Evolutionary conservation across 768 basidiomycete species (phyloP).

Genomic region (Lentinus tigrinus): DNA sequence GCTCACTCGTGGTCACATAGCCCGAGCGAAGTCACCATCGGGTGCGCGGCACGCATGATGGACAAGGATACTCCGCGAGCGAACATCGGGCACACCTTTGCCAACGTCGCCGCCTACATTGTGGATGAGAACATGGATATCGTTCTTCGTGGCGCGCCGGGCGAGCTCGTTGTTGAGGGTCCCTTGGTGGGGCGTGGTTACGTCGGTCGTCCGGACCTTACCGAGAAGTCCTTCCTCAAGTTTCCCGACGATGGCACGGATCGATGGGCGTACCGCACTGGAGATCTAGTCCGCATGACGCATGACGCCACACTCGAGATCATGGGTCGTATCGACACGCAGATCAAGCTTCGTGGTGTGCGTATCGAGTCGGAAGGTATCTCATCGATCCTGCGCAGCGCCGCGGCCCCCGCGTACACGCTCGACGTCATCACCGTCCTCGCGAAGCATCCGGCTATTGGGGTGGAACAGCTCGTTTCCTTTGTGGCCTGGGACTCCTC

Average conservation of each 20-base stretch:
- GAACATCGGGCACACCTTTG: constrained; percentile 46
- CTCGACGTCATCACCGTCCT: constrained; percentile 44
- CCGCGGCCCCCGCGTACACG: constrained; percentile 23
- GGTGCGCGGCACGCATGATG: constrained; percentile 48
- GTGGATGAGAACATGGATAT: constrained; percentile 43
- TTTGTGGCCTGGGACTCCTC: constrained; percentile 43
- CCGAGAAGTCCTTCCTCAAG: constrained; percentile 44
- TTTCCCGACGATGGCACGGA: constrained; percentile 41
- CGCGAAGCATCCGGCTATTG: constrained; percentile 42
- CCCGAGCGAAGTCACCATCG: constrained; percentile 53
- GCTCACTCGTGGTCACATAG: constrained; percentile 12
- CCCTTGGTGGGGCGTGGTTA: constrained; percentile 52
- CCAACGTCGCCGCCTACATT: constrained; percentile 35
- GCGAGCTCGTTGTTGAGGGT: constrained; percentile 50
- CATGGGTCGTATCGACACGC: constrained; percentile 49
- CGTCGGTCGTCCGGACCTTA: constrained; percentile 43
- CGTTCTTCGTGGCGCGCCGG: constrained; percentile 42
- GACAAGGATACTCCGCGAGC: constrained; percentile 37
- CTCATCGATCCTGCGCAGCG: constrained; percentile 42
- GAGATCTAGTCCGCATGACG: constrained; percentile 51
- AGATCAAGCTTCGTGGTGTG: constrained; percentile 52
- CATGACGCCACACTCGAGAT: constrained; percentile 49
- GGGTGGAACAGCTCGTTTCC: constrained; percentile 44
- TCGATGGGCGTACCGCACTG: constrained; percentile 45
- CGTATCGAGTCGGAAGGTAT: constrained; percentile 55